phyloP scores from a whole-genome alignment of 305 asterid species.

The Fraxinus latifolia region DNA sequence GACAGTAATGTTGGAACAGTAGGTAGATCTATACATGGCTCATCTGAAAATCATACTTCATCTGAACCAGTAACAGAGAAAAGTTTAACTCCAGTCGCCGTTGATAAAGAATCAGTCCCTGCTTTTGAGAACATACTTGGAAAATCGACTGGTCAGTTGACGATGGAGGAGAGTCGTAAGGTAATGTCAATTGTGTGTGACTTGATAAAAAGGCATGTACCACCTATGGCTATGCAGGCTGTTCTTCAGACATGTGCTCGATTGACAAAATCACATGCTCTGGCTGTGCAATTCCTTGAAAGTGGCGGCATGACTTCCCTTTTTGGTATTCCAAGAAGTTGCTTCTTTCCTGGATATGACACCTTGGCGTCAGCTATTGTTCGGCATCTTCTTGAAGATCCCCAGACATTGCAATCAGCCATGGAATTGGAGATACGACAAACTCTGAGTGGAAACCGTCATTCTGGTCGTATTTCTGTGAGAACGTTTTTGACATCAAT shows the following conservation, averaged over 20 bases:
- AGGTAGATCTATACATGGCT: constrained; percentile 45
- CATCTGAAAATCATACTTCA: constrained; percentile 50
- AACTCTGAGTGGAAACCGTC: constrained; percentile 72
- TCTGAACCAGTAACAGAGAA: constrained; percentile 49
- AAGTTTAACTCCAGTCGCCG: constrained; percentile 31
- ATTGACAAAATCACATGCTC: constrained; percentile 76
- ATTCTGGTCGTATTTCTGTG: constrained; percentile 70
- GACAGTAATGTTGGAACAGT: constrained; percentile 48
- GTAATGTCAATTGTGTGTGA: constrained; percentile 75
- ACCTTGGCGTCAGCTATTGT: constrained; percentile 88
- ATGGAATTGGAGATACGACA: constrained; percentile 99
- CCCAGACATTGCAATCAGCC: constrained; percentile 95
- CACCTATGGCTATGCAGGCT: constrained; percentile 94
- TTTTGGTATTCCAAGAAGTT: constrained; percentile 84
- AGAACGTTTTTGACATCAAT: constrained; percentile 84
- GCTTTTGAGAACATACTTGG: constrained; percentile 75
- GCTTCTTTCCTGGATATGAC: constrained; percentile 94
- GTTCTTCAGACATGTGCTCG: constrained; percentile 94
- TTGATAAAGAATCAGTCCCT: constrained; percentile 49
- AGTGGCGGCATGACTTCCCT: constrained; percentile 82
- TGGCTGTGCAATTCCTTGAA: constrained; percentile 86
- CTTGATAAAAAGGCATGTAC: constrained; percentile 74
- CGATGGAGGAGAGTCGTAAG: constrained; percentile 68
- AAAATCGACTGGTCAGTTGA: constrained; percentile 84
- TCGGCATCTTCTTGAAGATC: constrained; percentile 98